Conservation (phyloP, 371 early-diverging fungal genomes). For the Mortierella sp. region DNA sequence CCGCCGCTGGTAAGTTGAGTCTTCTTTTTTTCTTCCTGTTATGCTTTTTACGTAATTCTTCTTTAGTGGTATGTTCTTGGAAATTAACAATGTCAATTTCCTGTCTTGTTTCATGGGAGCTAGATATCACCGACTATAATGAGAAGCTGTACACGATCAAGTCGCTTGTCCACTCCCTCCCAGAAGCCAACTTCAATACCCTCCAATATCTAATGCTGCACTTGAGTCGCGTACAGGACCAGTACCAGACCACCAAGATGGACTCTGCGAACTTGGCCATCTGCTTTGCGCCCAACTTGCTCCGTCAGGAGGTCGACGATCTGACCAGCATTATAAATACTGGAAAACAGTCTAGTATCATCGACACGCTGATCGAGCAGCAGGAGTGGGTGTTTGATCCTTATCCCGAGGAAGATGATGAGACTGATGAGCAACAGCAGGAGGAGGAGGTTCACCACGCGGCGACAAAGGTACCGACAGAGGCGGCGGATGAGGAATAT, state of each 20-base stretch:
- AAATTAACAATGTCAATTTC: neutral
- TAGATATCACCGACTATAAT: conserved; percentile 80
- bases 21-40: conserved; percentile 6
- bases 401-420: conserved; percentile 49
- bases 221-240: conserved; percentile 71
- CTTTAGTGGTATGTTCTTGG: neutral
- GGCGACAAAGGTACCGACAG: neutral
- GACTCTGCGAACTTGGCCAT: conserved; percentile 87
- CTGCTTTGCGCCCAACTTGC: conserved; percentile 80
- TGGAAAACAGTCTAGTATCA: conserved; percentile 67
- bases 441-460: neutral
- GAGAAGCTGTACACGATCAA: conserved; percentile 80
- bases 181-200: conserved; percentile 76
- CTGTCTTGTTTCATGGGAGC: neutral
- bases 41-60: neutral
- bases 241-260: conserved; percentile 88
- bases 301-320: conserved; percentile 66
- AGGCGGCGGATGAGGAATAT: conserved; percentile 13
- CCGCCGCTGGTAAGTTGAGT: conserved; percentile 75
- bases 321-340: conserved; percentile 68
- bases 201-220: conserved; percentile 82
- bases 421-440: neutral
- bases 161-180: conserved; percentile 78
- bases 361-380: conserved; percentile 72
- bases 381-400: conserved; percentile 76